phyloP scores from a whole-genome alignment of 2,329 filamentous ascomycete species.

The Chaetomium sp. region DNA sequence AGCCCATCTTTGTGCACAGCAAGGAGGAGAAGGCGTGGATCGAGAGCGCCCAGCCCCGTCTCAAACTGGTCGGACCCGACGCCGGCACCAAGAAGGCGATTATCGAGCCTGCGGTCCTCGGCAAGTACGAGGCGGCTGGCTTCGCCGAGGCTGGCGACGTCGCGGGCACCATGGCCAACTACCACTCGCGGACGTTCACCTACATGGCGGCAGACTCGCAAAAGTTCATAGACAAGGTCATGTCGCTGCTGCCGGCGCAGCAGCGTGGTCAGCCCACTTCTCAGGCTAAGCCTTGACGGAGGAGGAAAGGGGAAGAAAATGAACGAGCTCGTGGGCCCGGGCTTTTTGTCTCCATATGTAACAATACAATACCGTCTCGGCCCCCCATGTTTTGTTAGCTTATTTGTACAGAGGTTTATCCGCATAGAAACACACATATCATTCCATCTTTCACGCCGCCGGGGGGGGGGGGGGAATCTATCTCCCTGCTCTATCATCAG shows the following conservation, averaged over 20 bases:
- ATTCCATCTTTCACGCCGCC: background rate
- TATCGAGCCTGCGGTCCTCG: slow-evolving; percentile 43
- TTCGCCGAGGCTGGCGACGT: slow-evolving; percentile 39
- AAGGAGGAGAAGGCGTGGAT: slow-evolving; percentile 40
- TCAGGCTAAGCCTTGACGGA: slow-evolving; percentile 20
- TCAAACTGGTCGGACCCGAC: slow-evolving; percentile 31
- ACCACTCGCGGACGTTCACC: slow-evolving; percentile 42
- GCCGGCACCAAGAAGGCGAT: slow-evolving; percentile 40
- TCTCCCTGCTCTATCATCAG: background rate
- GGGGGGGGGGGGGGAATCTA: background rate
- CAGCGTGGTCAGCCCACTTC: slow-evolving; percentile 21
- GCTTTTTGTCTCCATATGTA: slow-evolving; percentile 21
- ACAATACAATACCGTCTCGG: slow-evolving; percentile 28
- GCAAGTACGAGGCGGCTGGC: slow-evolving; percentile 42
- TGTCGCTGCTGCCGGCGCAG: slow-evolving; percentile 36
- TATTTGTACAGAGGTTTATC: slow-evolving; percentile 25
- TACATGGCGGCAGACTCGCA: slow-evolving; percentile 36
- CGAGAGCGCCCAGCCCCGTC: slow-evolving; percentile 28
- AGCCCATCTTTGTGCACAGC: slow-evolving; percentile 46
- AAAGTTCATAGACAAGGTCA: slow-evolving; percentile 39
- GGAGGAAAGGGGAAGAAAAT: background rate
- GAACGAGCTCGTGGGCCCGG: background rate
- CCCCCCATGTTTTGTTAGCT: slow-evolving; percentile 16
- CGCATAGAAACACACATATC: slow-evolving; percentile 9
- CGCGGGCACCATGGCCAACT: slow-evolving; percentile 40